Evolutionary conservation across 106 monocot species (phyloP).

Genomic region (Dioscorea alata): DNA sequence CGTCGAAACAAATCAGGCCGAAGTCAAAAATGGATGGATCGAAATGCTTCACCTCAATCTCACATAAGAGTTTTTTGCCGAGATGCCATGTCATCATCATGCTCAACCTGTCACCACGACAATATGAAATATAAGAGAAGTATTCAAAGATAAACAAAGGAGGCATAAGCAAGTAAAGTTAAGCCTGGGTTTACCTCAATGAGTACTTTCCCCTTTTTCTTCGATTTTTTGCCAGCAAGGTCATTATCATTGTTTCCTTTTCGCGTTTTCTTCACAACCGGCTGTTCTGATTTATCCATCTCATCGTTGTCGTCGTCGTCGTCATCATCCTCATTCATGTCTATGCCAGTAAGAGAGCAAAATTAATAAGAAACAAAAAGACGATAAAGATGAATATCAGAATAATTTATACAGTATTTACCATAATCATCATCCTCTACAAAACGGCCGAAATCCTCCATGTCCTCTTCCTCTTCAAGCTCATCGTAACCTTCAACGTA

Average conservation of each 20-base stretch:
- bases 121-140: background rate
- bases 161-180: background rate
- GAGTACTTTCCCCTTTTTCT: constrained; percentile 43
- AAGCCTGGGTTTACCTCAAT: constrained; percentile 30
- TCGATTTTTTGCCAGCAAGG: constrained; percentile 13
- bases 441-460: constrained; percentile 76
- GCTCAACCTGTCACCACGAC: constrained; percentile 18
- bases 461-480: constrained; percentile 77
- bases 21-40: too few species aligned
- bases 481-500: constrained; percentile 83
- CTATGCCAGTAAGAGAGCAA: background rate
- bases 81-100: constrained; percentile 17
- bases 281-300: constrained; percentile 9
- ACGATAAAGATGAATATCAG: background rate
- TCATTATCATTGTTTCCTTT: constrained; percentile 18
- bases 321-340: constrained; percentile 16
- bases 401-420: constrained; percentile 13
- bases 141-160: background rate
- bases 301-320: constrained; percentile 6
- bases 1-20: too few species aligned
- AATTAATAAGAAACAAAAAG: background rate
- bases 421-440: constrained; percentile 28
- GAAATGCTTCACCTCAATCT: background rate
- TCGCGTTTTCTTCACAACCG: constrained; percentile 19
- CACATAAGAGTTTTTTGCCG: constrained; percentile 7